Percentiles rank a stretch among this genome's conserved stretches.
phyloP scores from a whole-genome alignment of 257 asterid species.

The Schizonepeta tenuifolia region DNA sequence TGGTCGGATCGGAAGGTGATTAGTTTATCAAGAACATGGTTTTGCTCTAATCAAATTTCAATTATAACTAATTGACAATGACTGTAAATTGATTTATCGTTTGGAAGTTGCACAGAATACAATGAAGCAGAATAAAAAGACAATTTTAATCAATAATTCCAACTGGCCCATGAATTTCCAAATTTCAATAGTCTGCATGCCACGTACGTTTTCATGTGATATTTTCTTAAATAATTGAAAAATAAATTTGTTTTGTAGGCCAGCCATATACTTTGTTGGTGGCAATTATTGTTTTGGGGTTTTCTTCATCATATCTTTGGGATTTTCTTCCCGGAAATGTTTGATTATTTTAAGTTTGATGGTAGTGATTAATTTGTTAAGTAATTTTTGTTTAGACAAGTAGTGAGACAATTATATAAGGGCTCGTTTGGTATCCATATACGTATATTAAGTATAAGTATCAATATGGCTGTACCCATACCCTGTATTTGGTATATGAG shows the following conservation, averaged over 20 bases:
- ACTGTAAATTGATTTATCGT: background rate
- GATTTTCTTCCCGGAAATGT: background rate
- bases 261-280: background rate
- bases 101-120: background rate
- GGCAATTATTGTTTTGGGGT: too few relatives aligned
- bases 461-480: too few relatives aligned
- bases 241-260: background rate
- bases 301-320: too few relatives aligned
- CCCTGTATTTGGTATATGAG: too few relatives aligned
- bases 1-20: background rate
- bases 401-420: background rate
- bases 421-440: too few relatives aligned
- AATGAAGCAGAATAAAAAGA: background rate
- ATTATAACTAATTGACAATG: background rate
- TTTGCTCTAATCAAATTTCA: background rate
- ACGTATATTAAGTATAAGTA: too few relatives aligned
- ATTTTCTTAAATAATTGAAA: background rate
- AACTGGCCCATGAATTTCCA: background rate
- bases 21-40: background rate
- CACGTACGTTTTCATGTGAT: background rate
- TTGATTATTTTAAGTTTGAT: background rate
- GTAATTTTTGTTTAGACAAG: background rate
- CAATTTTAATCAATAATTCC: background rate
- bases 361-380: background rate
- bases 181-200: background rate